Evolutionary conservation across 352 stramenopile species (phyloP).

Genomic region (Phytopythium sindhum): DNA sequence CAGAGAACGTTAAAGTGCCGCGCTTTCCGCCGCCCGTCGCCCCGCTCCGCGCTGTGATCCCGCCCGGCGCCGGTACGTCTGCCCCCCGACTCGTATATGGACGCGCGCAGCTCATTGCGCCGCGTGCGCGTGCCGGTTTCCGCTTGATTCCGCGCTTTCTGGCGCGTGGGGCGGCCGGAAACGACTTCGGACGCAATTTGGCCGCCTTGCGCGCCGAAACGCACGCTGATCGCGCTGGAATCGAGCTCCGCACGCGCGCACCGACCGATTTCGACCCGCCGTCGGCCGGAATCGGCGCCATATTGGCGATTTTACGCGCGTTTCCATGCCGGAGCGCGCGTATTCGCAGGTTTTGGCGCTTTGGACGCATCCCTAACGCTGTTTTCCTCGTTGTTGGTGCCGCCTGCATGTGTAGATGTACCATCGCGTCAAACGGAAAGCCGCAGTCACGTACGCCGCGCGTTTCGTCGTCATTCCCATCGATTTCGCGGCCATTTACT

Average conservation of each 20-base stretch:
- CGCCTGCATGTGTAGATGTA: constrained; percentile 14
- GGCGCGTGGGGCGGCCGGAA: constrained; percentile 17
- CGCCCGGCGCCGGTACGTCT: constrained; percentile 30
- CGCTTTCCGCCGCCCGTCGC: constrained; percentile 21
- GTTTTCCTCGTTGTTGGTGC: neutral
- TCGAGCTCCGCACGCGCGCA: neutral
- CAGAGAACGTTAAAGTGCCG: constrained; percentile 46
- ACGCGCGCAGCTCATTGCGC: neutral
- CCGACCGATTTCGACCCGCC: constrained; percentile 10
- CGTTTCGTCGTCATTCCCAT: neutral
- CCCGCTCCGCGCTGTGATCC: constrained; percentile 20
- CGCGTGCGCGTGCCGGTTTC: neutral
- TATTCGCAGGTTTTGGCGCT: neutral
- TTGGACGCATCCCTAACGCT: neutral
- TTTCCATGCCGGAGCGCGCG: neutral
- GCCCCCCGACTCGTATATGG: constrained; percentile 1
- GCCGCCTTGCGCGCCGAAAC: constrained; percentile 5
- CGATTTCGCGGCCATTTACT: constrained; percentile 11
- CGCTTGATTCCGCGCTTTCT: constrained; percentile 8
- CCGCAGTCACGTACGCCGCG: constrained; percentile 15
- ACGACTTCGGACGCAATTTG: constrained; percentile 1
- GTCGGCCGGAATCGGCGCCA: constrained; percentile 13
- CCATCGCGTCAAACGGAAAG: constrained; percentile 15
- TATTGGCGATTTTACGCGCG: constrained; percentile 17
- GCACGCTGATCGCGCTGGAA: neutral